These are phyloP conservation scores for Teratosphaeria nubilosa DNA, from an alignment of 2,329 filamentous ascomycete species.

Conservation along the genomic window DNA sequence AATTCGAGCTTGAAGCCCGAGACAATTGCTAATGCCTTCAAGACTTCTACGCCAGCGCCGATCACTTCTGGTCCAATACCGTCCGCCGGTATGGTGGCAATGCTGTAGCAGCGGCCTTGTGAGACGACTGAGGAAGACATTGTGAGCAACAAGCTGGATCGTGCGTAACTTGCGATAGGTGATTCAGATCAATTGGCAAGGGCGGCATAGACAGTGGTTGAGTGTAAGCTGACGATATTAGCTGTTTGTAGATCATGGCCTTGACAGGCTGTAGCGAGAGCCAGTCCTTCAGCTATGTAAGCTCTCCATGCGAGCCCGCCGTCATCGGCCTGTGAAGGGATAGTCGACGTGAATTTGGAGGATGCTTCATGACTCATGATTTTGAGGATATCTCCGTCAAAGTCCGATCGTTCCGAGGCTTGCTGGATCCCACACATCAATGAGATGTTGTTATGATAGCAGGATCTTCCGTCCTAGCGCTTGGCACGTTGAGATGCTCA, in stretches of 20 bases:
- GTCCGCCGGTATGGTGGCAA: conserved; percentile 59
- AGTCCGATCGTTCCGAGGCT: too few species aligned
- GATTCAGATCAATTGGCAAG: not conserved
- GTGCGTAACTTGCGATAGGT: too few species aligned
- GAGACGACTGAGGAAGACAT: not conserved
- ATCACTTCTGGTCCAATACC: conserved; percentile 62
- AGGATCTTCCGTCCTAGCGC: too few species aligned
- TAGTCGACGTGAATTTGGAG: too few species aligned
- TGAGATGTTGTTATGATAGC: too few species aligned
- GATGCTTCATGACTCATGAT: not conserved
- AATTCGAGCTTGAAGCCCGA: conserved; percentile 53
- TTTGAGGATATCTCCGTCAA: not conserved
- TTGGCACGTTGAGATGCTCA: too few species aligned
- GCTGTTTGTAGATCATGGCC: not conserved
- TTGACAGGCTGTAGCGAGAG: not conserved
- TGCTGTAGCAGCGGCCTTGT: conserved; percentile 28
- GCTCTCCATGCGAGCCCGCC: not conserved
- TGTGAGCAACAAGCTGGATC: not conserved
- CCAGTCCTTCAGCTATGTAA: not conserved
- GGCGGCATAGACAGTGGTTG: not conserved
- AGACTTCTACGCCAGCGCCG: conserved; percentile 50
- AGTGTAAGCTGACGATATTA: not conserved
- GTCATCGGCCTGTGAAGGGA: not conserved
- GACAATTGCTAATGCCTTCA: conserved; percentile 42
- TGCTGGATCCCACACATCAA: too few species aligned